Conservation (phyloP, 257 asterid genomes). For the Solanum ossicruentum region DNA sequence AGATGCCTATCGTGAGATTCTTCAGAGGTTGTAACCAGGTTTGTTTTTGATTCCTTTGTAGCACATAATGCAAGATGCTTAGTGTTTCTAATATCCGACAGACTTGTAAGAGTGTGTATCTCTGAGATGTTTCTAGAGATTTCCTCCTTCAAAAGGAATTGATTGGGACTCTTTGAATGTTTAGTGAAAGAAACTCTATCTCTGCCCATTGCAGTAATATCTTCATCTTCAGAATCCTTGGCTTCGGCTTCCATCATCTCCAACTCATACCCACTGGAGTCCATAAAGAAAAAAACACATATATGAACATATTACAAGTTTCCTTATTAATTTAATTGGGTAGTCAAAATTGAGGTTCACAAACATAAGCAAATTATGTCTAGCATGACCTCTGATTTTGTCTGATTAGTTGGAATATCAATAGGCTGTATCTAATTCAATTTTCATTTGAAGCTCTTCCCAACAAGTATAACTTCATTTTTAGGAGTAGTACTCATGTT, state of each 20-base stretch:
- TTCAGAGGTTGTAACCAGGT: constrained; percentile 6
- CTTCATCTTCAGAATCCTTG: constrained; percentile 92
- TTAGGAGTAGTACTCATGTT: not conserved
- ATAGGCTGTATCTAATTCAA: not conserved
- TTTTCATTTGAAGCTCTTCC: not conserved
- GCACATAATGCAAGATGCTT: constrained; percentile 14
- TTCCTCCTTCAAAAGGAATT: constrained; percentile 23
- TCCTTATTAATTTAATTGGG: not conserved
- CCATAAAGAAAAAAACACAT: not conserved
- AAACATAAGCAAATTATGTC: not conserved
- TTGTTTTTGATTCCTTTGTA: constrained; percentile 15
- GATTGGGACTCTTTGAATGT: constrained; percentile 15
- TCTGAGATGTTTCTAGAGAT: constrained; percentile 11
- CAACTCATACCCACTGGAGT: constrained; percentile 62
- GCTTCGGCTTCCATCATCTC: constrained; percentile 72
- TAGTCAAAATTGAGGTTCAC: not conserved
- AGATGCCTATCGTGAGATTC: constrained; percentile 11
- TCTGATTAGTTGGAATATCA: not conserved
- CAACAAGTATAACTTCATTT: not conserved
- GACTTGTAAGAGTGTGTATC: constrained; percentile 17
- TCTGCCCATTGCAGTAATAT: constrained; percentile 9
- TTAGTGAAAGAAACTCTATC: constrained; percentile 16
- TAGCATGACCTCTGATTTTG: not conserved
- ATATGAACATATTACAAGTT: not conserved
- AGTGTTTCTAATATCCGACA: constrained; percentile 10